Base-by-base conservation (phyloP, 129 eudicot species). In the Flaveria brownii region DNA sequence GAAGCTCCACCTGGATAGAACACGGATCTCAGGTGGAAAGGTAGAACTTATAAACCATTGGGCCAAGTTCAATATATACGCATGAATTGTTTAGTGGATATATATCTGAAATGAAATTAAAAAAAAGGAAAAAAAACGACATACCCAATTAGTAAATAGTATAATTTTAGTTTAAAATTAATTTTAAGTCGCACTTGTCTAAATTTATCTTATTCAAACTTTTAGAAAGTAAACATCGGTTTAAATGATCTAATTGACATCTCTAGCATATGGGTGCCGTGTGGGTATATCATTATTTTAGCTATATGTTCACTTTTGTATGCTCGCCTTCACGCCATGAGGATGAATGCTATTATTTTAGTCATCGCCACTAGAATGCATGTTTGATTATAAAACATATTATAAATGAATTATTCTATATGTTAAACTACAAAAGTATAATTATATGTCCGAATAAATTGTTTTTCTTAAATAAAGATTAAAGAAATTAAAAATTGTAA, bases 291-390 rank as follows among this genome's bases (percentile, higher is more conserved):
- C 18, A 57, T 10, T 20, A 20, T 25, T 25, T 61, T 61, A 61
- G 67, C 54, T 67, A 55, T 33, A 18, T 73, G 68, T 39, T 18
- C 77, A 6, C 68, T 36, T 73, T 56, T 73, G 66, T 55, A 57
- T 54, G 76, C 65, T 52, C 30, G 30, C 15, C 64, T 71, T 9
- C 64, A 63, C 28, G 76, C 63, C 66, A 72, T 33, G 66, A 54
- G 66, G 66, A 72, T 33, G 26, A 54, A 72, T 71, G n/a, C 0
- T 9, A 72, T 17, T 17, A 73, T 18, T 73, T 2, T 73, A 66
- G 8, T 0, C 26, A 66, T 11, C n/a, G 22, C 9, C 6, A 9
- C 9, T 1, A 50, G 17, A 15, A 50, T 50, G 15, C 10, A 25
- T 49, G 2, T 13, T 15, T 25, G 17, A 33, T 23, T 25, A 30